Evolutionary conservation across 805 yeast species (phyloP).

Genomic region (Wickerhamomyces silvicola): DNA sequence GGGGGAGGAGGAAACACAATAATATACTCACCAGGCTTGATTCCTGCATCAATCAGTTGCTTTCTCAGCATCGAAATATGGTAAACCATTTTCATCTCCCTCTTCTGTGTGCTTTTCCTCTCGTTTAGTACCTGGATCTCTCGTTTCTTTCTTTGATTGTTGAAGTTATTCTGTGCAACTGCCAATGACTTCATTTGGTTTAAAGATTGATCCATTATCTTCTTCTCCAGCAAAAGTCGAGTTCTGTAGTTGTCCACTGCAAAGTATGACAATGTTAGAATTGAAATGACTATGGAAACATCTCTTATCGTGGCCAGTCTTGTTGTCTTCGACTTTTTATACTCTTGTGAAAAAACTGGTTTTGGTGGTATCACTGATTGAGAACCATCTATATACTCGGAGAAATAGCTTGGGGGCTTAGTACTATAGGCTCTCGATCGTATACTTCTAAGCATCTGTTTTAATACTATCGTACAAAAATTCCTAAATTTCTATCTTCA

Average conservation of each 20-base stretch:
- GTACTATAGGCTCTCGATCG: slow-evolving; percentile 2
- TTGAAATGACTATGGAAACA: slow-evolving; percentile 34
- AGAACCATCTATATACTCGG: slow-evolving; percentile 3
- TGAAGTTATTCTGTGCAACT: slow-evolving; percentile 39
- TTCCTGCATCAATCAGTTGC: slow-evolving; percentile 51
- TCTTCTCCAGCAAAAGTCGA: slow-evolving; percentile 30
- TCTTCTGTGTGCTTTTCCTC: slow-evolving; percentile 38
- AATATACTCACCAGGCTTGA: slow-evolving; percentile 37
- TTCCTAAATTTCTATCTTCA: neutral
- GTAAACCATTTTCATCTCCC: slow-evolving; percentile 54
- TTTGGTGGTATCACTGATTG: neutral
- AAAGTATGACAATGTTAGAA: slow-evolving; percentile 38
- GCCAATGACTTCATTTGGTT: slow-evolving; percentile 27
- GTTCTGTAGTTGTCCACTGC: slow-evolving; percentile 46
- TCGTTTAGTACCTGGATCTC: slow-evolving; percentile 48
- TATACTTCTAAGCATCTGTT: neutral
- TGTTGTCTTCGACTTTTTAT: no score
- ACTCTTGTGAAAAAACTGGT: neutral
- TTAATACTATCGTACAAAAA: neutral
- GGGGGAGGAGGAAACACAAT: no score
- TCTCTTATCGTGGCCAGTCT: slow-evolving; percentile 27
- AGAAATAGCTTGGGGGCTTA: slow-evolving; percentile 17
- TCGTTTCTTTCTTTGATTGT: slow-evolving; percentile 43
- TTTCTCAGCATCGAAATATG: slow-evolving; percentile 61
- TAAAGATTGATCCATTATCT: slow-evolving; percentile 25